Evolutionary conservation across 495 filamentous ascomycete genomes (phyloP).

Genomic region (Poronia punctata): DNA sequence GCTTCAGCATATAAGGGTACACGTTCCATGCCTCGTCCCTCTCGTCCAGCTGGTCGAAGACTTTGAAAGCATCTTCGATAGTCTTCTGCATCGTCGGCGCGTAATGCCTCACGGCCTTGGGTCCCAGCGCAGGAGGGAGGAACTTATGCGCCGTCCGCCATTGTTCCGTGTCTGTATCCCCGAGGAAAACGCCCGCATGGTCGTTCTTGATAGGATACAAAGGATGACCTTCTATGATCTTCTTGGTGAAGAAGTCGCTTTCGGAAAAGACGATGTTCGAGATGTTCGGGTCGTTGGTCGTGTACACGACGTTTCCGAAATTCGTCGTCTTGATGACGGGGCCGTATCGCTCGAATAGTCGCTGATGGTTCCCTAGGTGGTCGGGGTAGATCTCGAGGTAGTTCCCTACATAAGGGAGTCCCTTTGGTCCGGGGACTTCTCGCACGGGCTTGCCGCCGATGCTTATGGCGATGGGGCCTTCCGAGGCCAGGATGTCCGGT

Average conservation of each 20-base stretch:
- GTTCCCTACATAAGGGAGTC: constrained; percentile 43
- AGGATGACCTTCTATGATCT: constrained; percentile 43
- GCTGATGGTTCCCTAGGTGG: constrained; percentile 51
- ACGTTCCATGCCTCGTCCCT: constrained; percentile 47
- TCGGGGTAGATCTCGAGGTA: constrained; percentile 53
- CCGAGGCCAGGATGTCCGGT: constrained; percentile 22
- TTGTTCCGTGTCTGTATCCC: constrained; percentile 42
- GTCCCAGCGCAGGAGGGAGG: constrained; percentile 45
- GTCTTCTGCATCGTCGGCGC: constrained; percentile 47
- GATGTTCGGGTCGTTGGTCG: constrained; percentile 44
- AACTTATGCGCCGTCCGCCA: constrained; percentile 50
- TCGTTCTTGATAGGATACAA: constrained; percentile 39
- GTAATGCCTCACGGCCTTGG: constrained; percentile 51
- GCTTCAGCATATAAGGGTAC: constrained; percentile 55
- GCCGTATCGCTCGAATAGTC: constrained; percentile 48
- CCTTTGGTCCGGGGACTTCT: constrained; percentile 37
- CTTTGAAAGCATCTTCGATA: constrained; percentile 35
- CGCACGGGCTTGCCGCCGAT: constrained; percentile 36
- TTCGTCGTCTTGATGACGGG: constrained; percentile 47
- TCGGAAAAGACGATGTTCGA: constrained; percentile 37
- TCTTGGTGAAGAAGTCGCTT: constrained; percentile 46
- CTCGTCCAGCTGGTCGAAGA: constrained; percentile 48
- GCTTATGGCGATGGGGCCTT: constrained; percentile 31
- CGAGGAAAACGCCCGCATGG: constrained; percentile 43
- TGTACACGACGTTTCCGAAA: constrained; percentile 43